Percentiles rank a stretch among this genome's conserved stretches.
Conservation (phyloP, 2,329 filamentous ascomycete species). For the Dendrostoma leiphaemia region DNA sequence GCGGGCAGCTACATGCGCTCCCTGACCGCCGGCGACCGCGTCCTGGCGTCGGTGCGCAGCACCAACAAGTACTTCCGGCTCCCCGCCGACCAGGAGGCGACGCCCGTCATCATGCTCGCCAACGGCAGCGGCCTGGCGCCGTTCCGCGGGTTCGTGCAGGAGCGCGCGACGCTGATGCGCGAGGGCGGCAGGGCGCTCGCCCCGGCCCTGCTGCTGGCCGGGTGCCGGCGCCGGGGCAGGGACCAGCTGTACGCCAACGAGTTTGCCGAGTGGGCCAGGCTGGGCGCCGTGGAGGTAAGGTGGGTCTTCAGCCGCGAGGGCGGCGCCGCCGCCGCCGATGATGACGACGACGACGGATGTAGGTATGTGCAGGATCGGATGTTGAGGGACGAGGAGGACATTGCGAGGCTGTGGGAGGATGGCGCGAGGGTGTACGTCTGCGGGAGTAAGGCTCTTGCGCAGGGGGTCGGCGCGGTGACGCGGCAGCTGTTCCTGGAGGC, state of each 20-base stretch:
- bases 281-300: slow-evolving; percentile 69
- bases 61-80: slow-evolving; percentile 47
- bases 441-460: background rate
- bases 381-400: background rate
- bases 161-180: slow-evolving; percentile 49
- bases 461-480: background rate
- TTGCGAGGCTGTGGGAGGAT: background rate
- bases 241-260: slow-evolving; percentile 32
- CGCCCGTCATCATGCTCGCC: slow-evolving; percentile 49
- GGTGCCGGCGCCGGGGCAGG: slow-evolving; percentile 33
- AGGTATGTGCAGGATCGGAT: slow-evolving; percentile 14
- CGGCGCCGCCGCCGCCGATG: too few species aligned
- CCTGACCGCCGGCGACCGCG: slow-evolving; percentile 40
- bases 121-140: slow-evolving; percentile 59
- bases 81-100: slow-evolving; percentile 41
- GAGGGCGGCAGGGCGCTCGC: slow-evolving; percentile 69
- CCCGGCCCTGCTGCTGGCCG: slow-evolving; percentile 38
- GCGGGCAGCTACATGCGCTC: slow-evolving; percentile 59
- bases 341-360: slow-evolving; percentile 4
- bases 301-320: slow-evolving; percentile 5
- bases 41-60: slow-evolving; percentile 49
- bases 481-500: slow-evolving; percentile 1
- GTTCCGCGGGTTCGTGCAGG: slow-evolving; percentile 62
- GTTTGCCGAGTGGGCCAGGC: slow-evolving; percentile 48
- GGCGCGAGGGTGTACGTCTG: slow-evolving; percentile 7